Percentiles rank a stretch among this genome's conserved stretches.
These are phyloP conservation scores for Chrysosporium queenslandicum DNA, from an alignment of 2,329 filamentous ascomycete genomes.

Conservation along the genomic window DNA sequence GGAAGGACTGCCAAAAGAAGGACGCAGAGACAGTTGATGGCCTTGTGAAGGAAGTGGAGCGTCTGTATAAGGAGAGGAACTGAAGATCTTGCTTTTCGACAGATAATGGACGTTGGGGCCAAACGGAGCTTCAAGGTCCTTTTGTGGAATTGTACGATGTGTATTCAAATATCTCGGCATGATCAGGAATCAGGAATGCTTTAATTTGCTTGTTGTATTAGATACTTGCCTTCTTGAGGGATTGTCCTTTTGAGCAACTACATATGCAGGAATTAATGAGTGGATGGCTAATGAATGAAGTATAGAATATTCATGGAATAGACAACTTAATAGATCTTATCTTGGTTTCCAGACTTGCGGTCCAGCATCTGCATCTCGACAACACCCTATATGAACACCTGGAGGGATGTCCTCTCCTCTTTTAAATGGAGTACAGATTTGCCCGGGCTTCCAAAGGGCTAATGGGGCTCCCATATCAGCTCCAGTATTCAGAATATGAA, in stretches of 20 bases:
- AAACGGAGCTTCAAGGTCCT: not conserved
- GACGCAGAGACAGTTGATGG: slow-evolving; percentile 49
- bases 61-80: slow-evolving; percentile 45
- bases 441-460: no score
- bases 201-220: not conserved
- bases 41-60: slow-evolving; percentile 66
- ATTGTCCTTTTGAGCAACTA: not conserved
- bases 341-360: no score
- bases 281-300: not conserved
- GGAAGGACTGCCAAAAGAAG: slow-evolving; percentile 63
- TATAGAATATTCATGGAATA: not conserved
- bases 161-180: not conserved
- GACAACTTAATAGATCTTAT: no score
- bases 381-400: not conserved
- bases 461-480: no score
- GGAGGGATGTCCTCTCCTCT: not conserved
- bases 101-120: not conserved
- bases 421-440: no score
- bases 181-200: not conserved
- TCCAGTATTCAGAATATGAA: no score
- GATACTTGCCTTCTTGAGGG: not conserved
- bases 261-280: not conserved
- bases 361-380: not conserved
- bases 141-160: not conserved
- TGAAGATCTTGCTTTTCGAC: slow-evolving; percentile 7